A percentile compares a stretch with the other conserved stretches of the same genome.
Evolutionary conservation across 495 filamentous ascomycete genomes (phyloP).

Genomic region (Lepidopterella palustris): DNA sequence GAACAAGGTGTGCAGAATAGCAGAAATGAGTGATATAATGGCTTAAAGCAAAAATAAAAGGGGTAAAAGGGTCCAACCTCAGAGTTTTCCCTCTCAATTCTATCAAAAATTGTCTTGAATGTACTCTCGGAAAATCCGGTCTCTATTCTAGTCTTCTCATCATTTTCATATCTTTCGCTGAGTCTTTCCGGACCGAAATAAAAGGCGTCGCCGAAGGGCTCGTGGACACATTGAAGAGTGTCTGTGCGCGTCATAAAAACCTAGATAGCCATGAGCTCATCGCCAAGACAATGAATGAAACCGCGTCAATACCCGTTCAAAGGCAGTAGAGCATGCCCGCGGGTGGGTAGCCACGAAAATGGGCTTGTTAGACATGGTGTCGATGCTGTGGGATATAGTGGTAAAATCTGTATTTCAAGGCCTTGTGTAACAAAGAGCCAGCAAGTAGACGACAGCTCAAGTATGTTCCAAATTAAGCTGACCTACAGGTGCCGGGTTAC

Average conservation of each 20-base stretch:
- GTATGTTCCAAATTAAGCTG: not conserved
- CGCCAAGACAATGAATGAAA: not conserved
- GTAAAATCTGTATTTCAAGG: conserved; percentile 25
- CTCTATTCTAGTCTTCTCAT: conserved; percentile 58
- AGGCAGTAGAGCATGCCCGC: conserved; percentile 88
- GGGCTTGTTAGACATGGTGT: conserved; percentile 64
- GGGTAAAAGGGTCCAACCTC: conserved; percentile 50
- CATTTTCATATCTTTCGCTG: conserved; percentile 64
- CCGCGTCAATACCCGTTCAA: conserved; percentile 63
- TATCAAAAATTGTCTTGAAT: conserved; percentile 67
- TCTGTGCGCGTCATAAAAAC: conserved; percentile 92
- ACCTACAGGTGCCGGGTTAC: not conserved
- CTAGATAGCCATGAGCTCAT: conserved; percentile 40
- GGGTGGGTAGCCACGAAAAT: conserved; percentile 94
- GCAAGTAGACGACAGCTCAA: not conserved
- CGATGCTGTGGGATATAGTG: not conserved
- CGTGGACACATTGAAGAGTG: conserved; percentile 75
- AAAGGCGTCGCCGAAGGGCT: conserved; percentile 94
- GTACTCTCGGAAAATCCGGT: conserved; percentile 74
- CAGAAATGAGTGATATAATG: conserved; percentile 10
- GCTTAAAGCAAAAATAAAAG: no score
- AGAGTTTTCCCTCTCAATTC: conserved; percentile 57
- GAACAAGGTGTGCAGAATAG: not conserved
- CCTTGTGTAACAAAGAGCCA: conserved; percentile 1
- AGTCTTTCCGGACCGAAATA: conserved; percentile 91